Evolutionary conservation across 2,329 filamentous ascomycete species (phyloP).

Genomic region (Thelonectria olida): DNA sequence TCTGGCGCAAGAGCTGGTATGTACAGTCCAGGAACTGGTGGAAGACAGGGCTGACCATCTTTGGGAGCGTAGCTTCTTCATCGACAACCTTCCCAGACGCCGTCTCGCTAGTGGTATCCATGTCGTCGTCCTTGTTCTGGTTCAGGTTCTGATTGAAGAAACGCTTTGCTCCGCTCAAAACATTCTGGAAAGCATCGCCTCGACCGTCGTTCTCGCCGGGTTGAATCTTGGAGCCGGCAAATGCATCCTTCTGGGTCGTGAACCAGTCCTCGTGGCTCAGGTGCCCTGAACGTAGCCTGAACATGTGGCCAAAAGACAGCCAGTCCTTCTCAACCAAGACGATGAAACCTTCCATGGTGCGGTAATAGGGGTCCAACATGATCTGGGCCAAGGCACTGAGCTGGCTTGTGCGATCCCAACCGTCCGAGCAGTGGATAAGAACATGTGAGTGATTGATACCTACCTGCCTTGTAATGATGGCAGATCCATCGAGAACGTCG

Average conservation of each 20-base stretch:
- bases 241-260: constrained; percentile 81
- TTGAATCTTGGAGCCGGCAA: constrained; percentile 69
- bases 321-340: constrained; percentile 97
- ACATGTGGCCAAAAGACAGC: constrained; percentile 98
- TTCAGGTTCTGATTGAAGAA: constrained; percentile 86
- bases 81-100: constrained; percentile 53
- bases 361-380: constrained; percentile 94
- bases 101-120: constrained; percentile 58
- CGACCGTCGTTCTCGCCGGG: constrained; percentile 69
- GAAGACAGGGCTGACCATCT: constrained; percentile 94
- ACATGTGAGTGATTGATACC: constrained; percentile 95
- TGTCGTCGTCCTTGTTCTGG: constrained; percentile 71
- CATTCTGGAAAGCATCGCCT: constrained; percentile 84
- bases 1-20: constrained; percentile 87
- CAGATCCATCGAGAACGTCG: constrained; percentile 83
- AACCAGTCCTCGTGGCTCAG: constrained; percentile 96
- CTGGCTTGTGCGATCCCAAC: constrained; percentile 97
- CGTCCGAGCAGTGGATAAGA: constrained; percentile 96
- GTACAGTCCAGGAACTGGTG: constrained; percentile 97
- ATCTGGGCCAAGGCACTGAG: constrained; percentile 91
- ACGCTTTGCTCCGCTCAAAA: constrained; percentile 86
- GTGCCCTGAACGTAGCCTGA: constrained; percentile 88
- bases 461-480: constrained; percentile 85
- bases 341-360: constrained; percentile 94
- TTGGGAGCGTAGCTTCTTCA: constrained; percentile 79